phyloP scores from a whole-genome alignment of 169 alveolate genomes.

The Plasmodium reichenowi region DNA sequence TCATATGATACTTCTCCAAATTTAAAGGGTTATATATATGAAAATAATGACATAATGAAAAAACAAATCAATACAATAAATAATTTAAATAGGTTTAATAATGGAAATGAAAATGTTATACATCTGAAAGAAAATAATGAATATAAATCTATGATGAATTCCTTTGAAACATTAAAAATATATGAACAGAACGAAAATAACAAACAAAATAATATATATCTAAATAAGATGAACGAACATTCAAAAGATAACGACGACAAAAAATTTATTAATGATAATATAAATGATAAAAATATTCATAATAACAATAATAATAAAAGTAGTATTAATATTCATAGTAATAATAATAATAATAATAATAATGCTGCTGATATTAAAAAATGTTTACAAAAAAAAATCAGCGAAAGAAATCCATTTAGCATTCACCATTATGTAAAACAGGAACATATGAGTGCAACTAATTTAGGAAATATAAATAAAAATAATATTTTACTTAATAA shows the following conservation, averaged over 20 bases:
- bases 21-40: conserved; percentile 13
- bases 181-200: conserved; percentile 9
- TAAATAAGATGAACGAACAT: conserved; percentile 11
- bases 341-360: no score
- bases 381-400: conserved; percentile 2
- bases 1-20: conserved; percentile 6
- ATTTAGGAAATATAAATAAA: neutral
- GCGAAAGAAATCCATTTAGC: conserved; percentile 33
- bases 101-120: conserved; percentile 10
- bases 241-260: conserved; percentile 7
- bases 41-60: conserved; percentile 14
- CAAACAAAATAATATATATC: conserved; percentile 9
- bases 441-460: neutral
- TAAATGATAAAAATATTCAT: conserved; percentile 2
- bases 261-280: no score
- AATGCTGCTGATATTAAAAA: no score
- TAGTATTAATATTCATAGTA: no score
- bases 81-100: conserved; percentile 13
- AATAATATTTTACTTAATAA: neutral
- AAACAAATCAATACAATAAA: neutral
- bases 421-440: conserved; percentile 35
- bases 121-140: conserved; percentile 5
- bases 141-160: conserved; percentile 17
- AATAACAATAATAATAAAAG: neutral
- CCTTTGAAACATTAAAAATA: conserved; percentile 34